Conservation (phyloP, 2,329 filamentous ascomycete species). For the Scytalidium sp. region DNA sequence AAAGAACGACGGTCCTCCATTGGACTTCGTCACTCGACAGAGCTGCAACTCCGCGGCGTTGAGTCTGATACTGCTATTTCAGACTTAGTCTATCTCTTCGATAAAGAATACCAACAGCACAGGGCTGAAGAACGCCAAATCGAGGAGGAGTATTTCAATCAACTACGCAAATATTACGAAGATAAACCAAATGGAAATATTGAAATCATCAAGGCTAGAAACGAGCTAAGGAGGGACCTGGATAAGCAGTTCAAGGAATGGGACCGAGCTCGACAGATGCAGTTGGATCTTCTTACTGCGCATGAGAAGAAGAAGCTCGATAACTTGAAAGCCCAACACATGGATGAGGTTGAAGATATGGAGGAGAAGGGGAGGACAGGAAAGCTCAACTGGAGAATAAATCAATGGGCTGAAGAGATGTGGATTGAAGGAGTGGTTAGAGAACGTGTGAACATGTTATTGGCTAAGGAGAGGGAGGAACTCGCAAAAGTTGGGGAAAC, state of each 20-base stretch:
- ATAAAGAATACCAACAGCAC: constrained; percentile 39
- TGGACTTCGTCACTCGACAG: constrained; percentile 11
- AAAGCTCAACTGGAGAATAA: constrained; percentile 29
- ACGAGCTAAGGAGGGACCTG: constrained; percentile 39
- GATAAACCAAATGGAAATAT: constrained; percentile 29
- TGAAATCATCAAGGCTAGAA: constrained; percentile 39
- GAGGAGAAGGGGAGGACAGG: constrained; percentile 33
- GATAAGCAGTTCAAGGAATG: constrained; percentile 34
- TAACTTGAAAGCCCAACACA: constrained; percentile 31
- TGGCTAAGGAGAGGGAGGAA: constrained; percentile 39
- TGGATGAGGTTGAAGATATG: constrained; percentile 42
- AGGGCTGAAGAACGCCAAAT: constrained; percentile 38
- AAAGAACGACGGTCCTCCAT: constrained; percentile 27
- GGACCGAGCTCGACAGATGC: constrained; percentile 35
- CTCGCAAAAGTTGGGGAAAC: background rate
- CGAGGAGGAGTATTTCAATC: constrained; percentile 40
- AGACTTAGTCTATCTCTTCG: constrained; percentile 32
- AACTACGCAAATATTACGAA: constrained; percentile 37
- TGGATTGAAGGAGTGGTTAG: constrained; percentile 45
- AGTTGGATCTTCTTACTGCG: constrained; percentile 40
- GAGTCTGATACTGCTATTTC: constrained; percentile 27
- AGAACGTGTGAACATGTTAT: constrained; percentile 42
- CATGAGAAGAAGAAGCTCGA: constrained; percentile 33
- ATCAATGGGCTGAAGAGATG: constrained; percentile 39
- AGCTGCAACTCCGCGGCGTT: constrained; percentile 28